These are phyloP conservation scores for Stagonosporopsis tanaceti DNA, from an alignment of 2,329 filamentous ascomycete genomes.

Conservation along the genomic window DNA sequence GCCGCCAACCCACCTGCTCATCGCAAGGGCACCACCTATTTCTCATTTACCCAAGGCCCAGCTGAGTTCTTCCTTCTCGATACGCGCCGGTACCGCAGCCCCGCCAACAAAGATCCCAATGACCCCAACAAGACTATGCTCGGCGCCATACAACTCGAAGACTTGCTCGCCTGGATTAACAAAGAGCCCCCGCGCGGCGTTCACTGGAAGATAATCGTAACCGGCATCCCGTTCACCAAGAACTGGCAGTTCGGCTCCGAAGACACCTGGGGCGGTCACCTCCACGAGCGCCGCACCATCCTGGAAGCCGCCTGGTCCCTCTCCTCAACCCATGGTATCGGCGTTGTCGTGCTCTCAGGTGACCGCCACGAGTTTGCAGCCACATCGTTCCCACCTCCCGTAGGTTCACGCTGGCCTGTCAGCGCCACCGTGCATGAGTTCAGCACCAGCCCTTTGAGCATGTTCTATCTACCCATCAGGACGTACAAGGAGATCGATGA, in stretches of 20 bases:
- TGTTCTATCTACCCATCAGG: constrained; percentile 88
- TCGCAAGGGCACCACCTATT: constrained; percentile 76
- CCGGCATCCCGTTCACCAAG: constrained; percentile 93
- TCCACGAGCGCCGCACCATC: constrained; percentile 78
- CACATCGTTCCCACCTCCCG: constrained; percentile 73
- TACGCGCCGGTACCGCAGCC: constrained; percentile 83
- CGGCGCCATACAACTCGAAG: constrained; percentile 77
- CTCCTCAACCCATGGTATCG: constrained; percentile 71
- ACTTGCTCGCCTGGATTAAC: constrained; percentile 79
- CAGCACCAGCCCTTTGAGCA: constrained; percentile 86
- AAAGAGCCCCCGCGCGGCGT: constrained; percentile 77
- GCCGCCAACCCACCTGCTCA: constrained; percentile 80
- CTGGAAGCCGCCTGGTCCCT: constrained; percentile 94
- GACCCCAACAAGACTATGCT: constrained; percentile 84
- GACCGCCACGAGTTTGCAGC: constrained; percentile 98
- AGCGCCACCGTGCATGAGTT: constrained; percentile 78
- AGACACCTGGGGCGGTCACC: constrained; percentile 95
- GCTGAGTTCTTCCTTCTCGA: constrained; percentile 95
- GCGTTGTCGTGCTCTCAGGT: constrained; percentile 85
- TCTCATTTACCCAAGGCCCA: constrained; percentile 86
- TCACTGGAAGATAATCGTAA: constrained; percentile 92
- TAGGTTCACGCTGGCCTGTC: constrained; percentile 64
- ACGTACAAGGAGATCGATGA: constrained; percentile 84
- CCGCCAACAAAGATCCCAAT: constrained; percentile 69
- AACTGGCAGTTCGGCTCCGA: constrained; percentile 90